phyloP scores from a whole-genome alignment of 768 basidiomycete species.

The Agrocybe pediades region DNA sequence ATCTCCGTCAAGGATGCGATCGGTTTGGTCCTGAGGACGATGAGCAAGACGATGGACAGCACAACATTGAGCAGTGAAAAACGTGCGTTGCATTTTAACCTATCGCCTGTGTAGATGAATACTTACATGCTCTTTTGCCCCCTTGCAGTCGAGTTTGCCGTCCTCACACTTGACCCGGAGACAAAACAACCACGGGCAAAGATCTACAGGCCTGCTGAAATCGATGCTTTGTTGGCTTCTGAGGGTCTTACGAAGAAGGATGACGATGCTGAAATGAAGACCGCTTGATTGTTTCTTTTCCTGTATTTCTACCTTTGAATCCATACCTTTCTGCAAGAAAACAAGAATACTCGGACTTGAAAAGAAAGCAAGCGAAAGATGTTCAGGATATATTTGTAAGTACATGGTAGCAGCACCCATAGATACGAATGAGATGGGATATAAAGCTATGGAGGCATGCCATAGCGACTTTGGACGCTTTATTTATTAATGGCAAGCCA shows the following conservation, averaged over 20 bases:
- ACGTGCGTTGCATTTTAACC: slow-evolving; percentile 50
- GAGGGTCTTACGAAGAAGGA: slow-evolving; percentile 88
- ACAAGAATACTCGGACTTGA: background rate
- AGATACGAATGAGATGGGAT: too few species aligned
- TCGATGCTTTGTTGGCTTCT: slow-evolving; percentile 77
- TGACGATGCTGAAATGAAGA: slow-evolving; percentile 80
- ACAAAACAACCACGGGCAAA: slow-evolving; percentile 84
- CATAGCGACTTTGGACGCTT: too few species aligned
- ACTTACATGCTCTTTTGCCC: background rate
- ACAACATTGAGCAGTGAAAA: slow-evolving; percentile 97
- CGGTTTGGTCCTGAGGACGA: slow-evolving; percentile 86
- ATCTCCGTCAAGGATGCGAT: slow-evolving; percentile 90
- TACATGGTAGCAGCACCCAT: too few species aligned
- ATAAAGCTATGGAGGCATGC: too few species aligned
- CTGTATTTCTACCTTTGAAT: slow-evolving; percentile 27
- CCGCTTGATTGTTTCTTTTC: slow-evolving; percentile 28
- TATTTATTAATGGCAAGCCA: slow-evolving; percentile 84
- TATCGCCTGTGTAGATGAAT: background rate
- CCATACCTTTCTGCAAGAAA: slow-evolving; percentile 1
- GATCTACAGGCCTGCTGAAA: slow-evolving; percentile 88
- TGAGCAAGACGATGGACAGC: slow-evolving; percentile 99
- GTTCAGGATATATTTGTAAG: too few species aligned
- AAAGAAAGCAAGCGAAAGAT: too few species aligned
- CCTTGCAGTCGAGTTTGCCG: slow-evolving; percentile 89
- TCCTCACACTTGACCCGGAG: slow-evolving; percentile 79